Evolutionary conservation across 306 rosid species (phyloP).

Genomic region (Hippophae gyantsensis): DNA sequence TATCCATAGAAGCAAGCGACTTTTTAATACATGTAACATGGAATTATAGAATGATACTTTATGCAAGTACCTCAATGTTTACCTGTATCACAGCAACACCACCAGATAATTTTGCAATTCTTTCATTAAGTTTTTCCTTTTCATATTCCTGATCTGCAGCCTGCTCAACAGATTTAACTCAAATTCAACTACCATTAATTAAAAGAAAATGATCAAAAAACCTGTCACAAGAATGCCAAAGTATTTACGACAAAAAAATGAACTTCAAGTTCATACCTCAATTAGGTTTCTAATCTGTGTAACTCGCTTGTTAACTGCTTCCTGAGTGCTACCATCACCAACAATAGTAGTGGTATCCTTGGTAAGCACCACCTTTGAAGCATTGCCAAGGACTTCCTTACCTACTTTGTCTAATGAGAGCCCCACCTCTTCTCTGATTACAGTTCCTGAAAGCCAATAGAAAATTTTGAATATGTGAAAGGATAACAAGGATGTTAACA

Average conservation of each 20-base stretch:
- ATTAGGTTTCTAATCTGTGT: constrained; percentile 77
- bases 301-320: constrained; percentile 84
- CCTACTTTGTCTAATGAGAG: constrained; percentile 84
- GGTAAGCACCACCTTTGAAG: constrained; percentile 93
- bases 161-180: constrained; percentile 22
- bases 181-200: background rate
- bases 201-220: background rate
- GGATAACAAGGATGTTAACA: background rate
- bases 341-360: constrained; percentile 85
- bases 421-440: constrained; percentile 92
- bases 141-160: constrained; percentile 95
- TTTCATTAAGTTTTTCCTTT: constrained; percentile 77
- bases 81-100: constrained; percentile 99
- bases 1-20: background rate
- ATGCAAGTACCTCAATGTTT: background rate
- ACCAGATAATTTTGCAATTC: constrained; percentile 92
- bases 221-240: background rate
- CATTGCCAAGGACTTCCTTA: constrained; percentile 83
- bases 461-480: background rate
- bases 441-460: constrained; percentile 53
- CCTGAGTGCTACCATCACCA: constrained; percentile 98
- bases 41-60: background rate
- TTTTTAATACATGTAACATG: background rate
- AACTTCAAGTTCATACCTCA: constrained; percentile 39
- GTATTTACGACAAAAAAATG: background rate